These are phyloP conservation scores for Gonapodya prolifera DNA, from an alignment of 192 early-diverging fungal genomes.

Conservation along the genomic window DNA sequence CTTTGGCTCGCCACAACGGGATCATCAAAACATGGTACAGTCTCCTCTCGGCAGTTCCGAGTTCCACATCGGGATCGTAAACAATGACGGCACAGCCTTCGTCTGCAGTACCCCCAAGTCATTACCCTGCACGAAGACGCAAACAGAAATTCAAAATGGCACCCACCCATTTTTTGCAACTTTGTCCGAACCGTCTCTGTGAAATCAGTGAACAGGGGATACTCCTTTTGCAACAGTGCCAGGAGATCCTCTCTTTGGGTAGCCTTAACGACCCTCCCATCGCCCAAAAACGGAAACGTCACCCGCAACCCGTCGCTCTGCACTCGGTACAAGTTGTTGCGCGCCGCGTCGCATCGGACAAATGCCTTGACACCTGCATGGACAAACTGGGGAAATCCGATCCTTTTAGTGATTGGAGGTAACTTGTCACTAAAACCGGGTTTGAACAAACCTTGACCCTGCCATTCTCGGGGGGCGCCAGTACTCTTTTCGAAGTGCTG, in stretches of 20 bases:
- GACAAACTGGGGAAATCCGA: constrained; percentile 39
- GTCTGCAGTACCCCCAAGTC: no score
- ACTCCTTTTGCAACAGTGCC: constrained; percentile 12
- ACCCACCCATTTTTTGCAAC: neutral
- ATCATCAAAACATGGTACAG: constrained; percentile 28
- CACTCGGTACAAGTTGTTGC: constrained; percentile 20
- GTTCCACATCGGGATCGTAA: neutral
- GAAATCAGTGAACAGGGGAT: constrained; percentile 8
- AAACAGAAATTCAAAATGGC: neutral
- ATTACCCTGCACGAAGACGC: neutral
- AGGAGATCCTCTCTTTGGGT: constrained; percentile 20
- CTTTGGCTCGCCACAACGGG: constrained; percentile 60
- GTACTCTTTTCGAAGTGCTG: constrained; percentile 44
- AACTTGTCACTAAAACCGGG: constrained; percentile 21
- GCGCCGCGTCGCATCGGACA: constrained; percentile 26
- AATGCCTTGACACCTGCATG: constrained; percentile 91
- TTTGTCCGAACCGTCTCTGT: neutral
- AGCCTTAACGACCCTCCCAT: constrained; percentile 21
- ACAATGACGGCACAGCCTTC: neutral
- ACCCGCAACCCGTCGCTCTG: constrained; percentile 27
- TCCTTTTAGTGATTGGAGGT: neutral
- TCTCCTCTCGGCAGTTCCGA: neutral
- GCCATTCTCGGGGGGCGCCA: neutral
- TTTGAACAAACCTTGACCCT: constrained; percentile 19
- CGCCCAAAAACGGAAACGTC: constrained; percentile 19